Conservation (phyloP, 257 asterid genomes). For the Capsicum baccatum region DNA sequence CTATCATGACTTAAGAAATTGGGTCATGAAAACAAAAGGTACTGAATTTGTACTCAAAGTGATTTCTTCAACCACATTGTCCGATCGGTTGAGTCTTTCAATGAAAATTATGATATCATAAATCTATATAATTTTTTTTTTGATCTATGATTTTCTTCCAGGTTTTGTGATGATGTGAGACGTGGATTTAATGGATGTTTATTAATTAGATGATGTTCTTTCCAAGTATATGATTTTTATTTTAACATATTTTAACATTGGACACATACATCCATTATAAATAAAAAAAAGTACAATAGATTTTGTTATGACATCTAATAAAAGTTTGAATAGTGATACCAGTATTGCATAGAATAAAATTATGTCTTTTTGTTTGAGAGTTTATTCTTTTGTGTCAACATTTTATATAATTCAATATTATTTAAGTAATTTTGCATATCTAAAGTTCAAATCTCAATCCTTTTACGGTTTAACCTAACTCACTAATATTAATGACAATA, state of each 20-base stretch:
- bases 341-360: neutral
- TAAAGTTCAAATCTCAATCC: too few relatives aligned
- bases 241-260: neutral
- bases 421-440: too few relatives aligned
- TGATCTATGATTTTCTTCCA: neutral
- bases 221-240: neutral
- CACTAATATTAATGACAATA: too few relatives aligned
- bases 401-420: too few relatives aligned
- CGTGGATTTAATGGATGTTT: neutral
- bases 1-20: too few relatives aligned
- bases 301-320: neutral
- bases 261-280: neutral
- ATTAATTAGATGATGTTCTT: neutral
- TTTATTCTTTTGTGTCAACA: too few relatives aligned
- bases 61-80: neutral
- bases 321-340: neutral
- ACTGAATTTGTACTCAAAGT: neutral
- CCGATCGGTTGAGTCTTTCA: neutral
- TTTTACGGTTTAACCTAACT: too few relatives aligned
- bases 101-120: neutral
- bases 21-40: too few relatives aligned
- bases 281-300: neutral
- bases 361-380: too few relatives aligned
- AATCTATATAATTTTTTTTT: neutral
- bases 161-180: neutral